Evolutionary conservation across 495 filamentous ascomycete genomes (phyloP).

Genomic region (Apodospora peruviana): DNA sequence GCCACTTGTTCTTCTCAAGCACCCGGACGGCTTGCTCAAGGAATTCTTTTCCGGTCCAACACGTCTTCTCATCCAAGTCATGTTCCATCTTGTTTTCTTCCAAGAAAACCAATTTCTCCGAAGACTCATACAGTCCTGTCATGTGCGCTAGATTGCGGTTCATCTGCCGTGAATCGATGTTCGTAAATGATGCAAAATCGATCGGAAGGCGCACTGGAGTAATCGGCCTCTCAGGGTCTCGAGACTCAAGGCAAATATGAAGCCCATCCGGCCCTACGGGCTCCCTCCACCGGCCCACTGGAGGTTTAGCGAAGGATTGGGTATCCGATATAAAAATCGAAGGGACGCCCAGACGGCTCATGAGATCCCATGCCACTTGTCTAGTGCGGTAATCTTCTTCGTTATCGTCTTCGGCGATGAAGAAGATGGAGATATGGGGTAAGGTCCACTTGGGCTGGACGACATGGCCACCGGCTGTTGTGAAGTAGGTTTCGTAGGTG

Average conservation of each 20-base stretch:
- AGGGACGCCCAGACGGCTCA: conserved; percentile 60
- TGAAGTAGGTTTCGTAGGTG: conserved; percentile 26
- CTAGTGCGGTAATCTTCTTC: conserved; percentile 43
- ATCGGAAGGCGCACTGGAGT: conserved; percentile 60
- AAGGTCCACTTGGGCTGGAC: conserved; percentile 54
- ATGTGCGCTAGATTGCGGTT: conserved; percentile 69
- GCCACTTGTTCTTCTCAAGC: not conserved
- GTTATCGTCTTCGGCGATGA: conserved; percentile 53
- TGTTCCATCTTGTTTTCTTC: conserved; percentile 21
- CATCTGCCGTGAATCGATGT: conserved; percentile 66
- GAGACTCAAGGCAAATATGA: conserved; percentile 66
- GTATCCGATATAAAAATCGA: conserved; percentile 63
- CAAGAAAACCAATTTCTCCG: conserved; percentile 4
- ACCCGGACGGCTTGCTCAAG: not conserved
- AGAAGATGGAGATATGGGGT: conserved; percentile 68
- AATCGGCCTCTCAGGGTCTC: conserved; percentile 43
- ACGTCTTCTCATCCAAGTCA: conserved; percentile 1
- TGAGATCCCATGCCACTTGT: conserved; percentile 52
- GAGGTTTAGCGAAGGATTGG: conserved; percentile 41
- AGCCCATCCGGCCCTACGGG: conserved; percentile 35
- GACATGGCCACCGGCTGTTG: conserved; percentile 17
- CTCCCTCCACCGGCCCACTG: conserved; percentile 15
- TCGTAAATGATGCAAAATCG: conserved; percentile 66
- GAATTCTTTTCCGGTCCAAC: not conserved
- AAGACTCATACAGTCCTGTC: conserved; percentile 39